These are phyloP conservation scores for Lotmaria passim DNA, from an alignment of 208 protist genomes.

Conservation along the genomic window DNA sequence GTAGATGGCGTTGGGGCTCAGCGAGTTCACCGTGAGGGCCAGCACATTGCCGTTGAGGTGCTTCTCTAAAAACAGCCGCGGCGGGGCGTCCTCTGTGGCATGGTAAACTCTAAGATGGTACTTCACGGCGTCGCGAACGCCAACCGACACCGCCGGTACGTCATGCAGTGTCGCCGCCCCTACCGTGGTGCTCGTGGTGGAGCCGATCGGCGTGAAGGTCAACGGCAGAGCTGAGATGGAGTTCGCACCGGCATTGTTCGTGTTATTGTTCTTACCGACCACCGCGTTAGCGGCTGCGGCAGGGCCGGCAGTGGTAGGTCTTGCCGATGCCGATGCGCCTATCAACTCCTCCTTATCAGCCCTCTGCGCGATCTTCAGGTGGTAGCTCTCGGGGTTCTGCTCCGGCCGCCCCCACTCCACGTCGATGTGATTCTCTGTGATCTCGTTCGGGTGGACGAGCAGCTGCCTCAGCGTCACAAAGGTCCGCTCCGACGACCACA, in stretches of 20 bases:
- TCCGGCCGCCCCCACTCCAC: slow-evolving; percentile 74
- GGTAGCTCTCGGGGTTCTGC: slow-evolving; percentile 54
- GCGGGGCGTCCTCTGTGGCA: slow-evolving; percentile 28
- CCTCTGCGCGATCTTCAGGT: slow-evolving; percentile 6
- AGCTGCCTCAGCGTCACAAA: slow-evolving; percentile 73
- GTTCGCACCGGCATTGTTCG: not conserved
- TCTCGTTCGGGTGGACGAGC: slow-evolving; percentile 56
- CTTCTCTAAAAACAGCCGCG: slow-evolving; percentile 59
- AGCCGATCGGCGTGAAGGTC: not conserved
- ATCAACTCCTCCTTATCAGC: slow-evolving; percentile 9
- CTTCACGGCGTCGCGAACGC: slow-evolving; percentile 31
- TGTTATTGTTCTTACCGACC: not conserved
- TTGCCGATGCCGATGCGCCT: not conserved
- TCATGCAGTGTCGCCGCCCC: not conserved
- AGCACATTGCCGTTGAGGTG: slow-evolving; percentile 53
- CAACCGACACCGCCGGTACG: slow-evolving; percentile 13
- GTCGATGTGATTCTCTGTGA: slow-evolving; percentile 76
- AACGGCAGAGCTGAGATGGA: not conserved
- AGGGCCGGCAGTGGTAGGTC: not conserved
- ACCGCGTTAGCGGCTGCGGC: not conserved
- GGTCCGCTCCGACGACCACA: slow-evolving; percentile 71
- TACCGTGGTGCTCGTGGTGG: not conserved
- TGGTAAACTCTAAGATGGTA: slow-evolving; percentile 51
- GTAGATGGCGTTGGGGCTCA: slow-evolving; percentile 79
- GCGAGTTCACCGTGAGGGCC: slow-evolving; percentile 45